Base-by-base conservation (phyloP, 805 yeast species). In the Teunomyces gatunensis region DNA sequence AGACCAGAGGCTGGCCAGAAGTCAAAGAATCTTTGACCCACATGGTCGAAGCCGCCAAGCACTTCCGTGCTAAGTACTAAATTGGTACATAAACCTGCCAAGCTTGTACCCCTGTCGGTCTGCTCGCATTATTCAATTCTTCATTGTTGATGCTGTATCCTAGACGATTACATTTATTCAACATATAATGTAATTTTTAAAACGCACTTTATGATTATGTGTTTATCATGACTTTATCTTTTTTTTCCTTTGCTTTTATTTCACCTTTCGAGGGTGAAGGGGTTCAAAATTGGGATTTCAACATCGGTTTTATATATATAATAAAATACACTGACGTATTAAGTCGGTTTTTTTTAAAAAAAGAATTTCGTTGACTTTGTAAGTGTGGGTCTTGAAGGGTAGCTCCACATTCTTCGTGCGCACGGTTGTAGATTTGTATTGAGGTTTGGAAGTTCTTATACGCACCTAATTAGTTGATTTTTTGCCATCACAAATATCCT, bases 1-100 rank as follows among this genome's bases (percentile, higher is more conserved):
- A 94, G 88, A 94, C 99, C 74, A 91, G 99, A 86, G 96, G 96
- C 64, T 94, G 99, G 99, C 89, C 87, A 64, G 99, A 94, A 84
- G 89, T 92, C 65, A 89, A 78, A 71, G 90, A 85, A 69, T 89
- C 96, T 67, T 85, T 94, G 77, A 88, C 96, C 74, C 88, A 94
- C 80, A 94, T 94, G 99, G 98, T 94, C 72, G 94, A 87, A 61
- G 98, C 99, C 69, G 98, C 98, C 68, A 92, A 94, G 83, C 83
- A 81, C 77, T 92, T 80, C 96, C 65, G 77, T 59, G 73, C 65
- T 50, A 65, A 73, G 65, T 57, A 73, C 62, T 65, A 71, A 58
- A 33, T 43, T 47, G 36, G 40, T 37, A 37, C 40, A 27, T 37
- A 37, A 34, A 37, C 29, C 6, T 37, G 40, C 29, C 40, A 37